Percentiles rank a stretch among this genome's conserved stretches.
Evolutionary conservation across 352 stramenopile genomes (phyloP).

Genomic region (Peronospora destructor): DNA sequence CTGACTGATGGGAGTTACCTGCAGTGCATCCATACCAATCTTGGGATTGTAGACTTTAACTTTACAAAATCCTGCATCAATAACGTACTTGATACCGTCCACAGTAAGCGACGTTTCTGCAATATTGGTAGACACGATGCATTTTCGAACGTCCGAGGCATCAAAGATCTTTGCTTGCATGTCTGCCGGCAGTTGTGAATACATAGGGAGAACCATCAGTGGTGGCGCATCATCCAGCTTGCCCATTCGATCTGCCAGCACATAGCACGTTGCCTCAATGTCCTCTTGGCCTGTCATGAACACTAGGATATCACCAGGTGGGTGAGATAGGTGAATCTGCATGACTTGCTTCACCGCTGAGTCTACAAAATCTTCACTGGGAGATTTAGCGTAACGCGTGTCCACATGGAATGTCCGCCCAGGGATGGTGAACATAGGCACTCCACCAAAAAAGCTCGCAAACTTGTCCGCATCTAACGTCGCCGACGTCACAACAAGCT

Average conservation of each 20-base stretch:
- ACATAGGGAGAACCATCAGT: constrained; percentile 98
- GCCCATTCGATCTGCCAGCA: constrained; percentile 93
- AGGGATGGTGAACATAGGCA: constrained; percentile 97
- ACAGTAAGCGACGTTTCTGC: constrained; percentile 94
- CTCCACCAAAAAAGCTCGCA: constrained; percentile 93
- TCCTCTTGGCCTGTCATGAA: constrained; percentile 99
- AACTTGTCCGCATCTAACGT: constrained; percentile 98
- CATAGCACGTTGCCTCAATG: constrained; percentile 93
- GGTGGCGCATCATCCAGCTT: constrained; percentile 89
- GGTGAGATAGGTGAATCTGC: constrained; percentile 96
- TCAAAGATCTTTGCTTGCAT: constrained; percentile 98
- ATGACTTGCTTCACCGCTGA: constrained; percentile 96
- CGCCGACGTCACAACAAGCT: constrained; percentile 90
- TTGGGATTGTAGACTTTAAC: constrained; percentile 99
- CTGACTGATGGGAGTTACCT: constrained; percentile 93
- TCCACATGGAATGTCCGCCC: constrained; percentile 82
- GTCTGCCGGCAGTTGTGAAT: constrained; percentile 96
- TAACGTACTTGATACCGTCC: constrained; percentile 97
- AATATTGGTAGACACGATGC: constrained; percentile 98
- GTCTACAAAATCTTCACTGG: constrained; percentile 97
- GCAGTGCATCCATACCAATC: constrained; percentile 98
- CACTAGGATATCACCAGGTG: constrained; percentile 95
- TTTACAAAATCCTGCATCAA: constrained; percentile 97
- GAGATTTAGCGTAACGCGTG: constrained; percentile 88
- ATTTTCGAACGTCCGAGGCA: constrained; percentile 91